phyloP scores from a whole-genome alignment of 1,139 yeast species.

The Yamadazyma pseudoaaseri region DNA sequence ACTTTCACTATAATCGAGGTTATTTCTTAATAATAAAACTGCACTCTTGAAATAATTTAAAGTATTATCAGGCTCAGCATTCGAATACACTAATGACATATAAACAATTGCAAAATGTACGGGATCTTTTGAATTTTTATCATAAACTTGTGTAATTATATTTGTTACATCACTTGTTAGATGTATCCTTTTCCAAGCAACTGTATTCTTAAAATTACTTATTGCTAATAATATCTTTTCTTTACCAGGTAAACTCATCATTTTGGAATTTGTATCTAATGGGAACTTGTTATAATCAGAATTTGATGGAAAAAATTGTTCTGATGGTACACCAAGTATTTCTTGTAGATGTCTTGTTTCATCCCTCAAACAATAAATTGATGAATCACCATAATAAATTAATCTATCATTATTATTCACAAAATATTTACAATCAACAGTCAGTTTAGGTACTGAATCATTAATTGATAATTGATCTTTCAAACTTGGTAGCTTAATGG shows the following conservation, averaged over 20 bases:
- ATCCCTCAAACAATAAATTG: neutral
- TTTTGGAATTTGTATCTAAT: neutral
- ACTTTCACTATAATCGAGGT: neutral
- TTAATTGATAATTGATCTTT: neutral
- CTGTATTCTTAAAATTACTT: neutral
- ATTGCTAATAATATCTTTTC: neutral
- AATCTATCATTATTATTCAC: neutral
- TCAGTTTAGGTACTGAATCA: neutral
- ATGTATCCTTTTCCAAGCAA: neutral
- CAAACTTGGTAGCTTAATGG: neutral
- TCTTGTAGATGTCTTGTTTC: constrained; percentile 3
- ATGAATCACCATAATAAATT: constrained; percentile 1
- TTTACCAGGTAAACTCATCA: constrained; percentile 1
- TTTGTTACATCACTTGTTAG: neutral
- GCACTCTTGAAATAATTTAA: constrained; percentile 8
- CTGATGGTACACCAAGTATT: neutral
- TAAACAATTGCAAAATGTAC: constrained; percentile 12
- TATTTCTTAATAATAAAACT: constrained; percentile 1
- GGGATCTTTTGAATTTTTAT: constrained; percentile 3
- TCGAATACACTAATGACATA: constrained; percentile 5
- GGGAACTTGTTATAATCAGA: neutral
- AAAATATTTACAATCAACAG: neutral
- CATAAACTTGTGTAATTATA: neutral
- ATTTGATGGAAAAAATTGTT: neutral
- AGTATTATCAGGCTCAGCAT: neutral